phyloP scores from a whole-genome alignment of 192 early-diverging fungal species.

The Backusella mclennaniae region DNA sequence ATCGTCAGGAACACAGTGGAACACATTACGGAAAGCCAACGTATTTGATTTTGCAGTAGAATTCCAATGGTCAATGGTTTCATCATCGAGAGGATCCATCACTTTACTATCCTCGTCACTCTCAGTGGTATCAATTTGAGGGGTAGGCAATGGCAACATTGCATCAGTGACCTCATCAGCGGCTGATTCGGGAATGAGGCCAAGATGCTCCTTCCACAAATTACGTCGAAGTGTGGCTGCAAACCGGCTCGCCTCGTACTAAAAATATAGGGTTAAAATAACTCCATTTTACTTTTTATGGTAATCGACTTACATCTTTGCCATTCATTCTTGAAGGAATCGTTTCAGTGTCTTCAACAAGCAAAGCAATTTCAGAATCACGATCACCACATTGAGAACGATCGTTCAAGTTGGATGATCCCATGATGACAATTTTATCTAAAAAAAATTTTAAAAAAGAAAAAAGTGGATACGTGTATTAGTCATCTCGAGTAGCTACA shows the following conservation, averaged over 20 bases:
- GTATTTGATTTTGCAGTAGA: slow-evolving; percentile 66
- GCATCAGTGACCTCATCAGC: slow-evolving; percentile 36
- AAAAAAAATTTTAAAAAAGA: background rate
- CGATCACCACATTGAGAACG: slow-evolving; percentile 84
- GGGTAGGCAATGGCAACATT: slow-evolving; percentile 31
- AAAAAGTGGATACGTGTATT: background rate
- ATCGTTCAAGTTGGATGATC: slow-evolving; percentile 92
- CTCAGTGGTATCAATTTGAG: slow-evolving; percentile 28
- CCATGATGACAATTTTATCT: slow-evolving; percentile 80
- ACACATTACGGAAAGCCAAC: slow-evolving; percentile 71
- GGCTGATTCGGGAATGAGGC: slow-evolving; percentile 53
- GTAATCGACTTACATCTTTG: slow-evolving; percentile 35
- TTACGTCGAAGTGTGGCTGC: slow-evolving; percentile 72
- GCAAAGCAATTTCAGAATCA: slow-evolving; percentile 86
- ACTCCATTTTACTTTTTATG: background rate
- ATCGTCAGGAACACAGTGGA: slow-evolving; percentile 85
- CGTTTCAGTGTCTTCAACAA: slow-evolving; percentile 71
- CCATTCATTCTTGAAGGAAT: slow-evolving; percentile 76
- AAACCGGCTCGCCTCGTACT: slow-evolving; percentile 73
- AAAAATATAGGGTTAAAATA: background rate
- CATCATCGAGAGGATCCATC: slow-evolving; percentile 66
- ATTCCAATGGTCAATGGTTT: slow-evolving; percentile 65
- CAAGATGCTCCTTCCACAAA: slow-evolving; percentile 83
- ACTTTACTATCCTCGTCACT: slow-evolving; percentile 41
- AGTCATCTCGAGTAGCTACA: background rate